Base-by-base conservation (phyloP, 2,329 filamentous ascomycete genomes). In the Fusarium equiseti region DNA sequence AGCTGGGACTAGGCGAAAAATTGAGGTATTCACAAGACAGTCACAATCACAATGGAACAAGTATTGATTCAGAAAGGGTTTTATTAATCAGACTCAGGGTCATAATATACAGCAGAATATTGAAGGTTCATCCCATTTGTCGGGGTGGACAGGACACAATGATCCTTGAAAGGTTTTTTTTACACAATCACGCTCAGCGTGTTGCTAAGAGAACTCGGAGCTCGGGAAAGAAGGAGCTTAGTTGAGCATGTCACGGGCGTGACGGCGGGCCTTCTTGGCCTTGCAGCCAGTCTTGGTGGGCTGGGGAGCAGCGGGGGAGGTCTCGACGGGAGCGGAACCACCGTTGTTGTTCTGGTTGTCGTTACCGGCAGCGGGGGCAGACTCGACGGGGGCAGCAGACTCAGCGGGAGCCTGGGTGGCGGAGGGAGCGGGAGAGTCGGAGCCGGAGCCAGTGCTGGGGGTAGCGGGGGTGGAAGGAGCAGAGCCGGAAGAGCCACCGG, bases 31-130 rank as follows among this genome's bases (percentile, higher is more conserved):
- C 3, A 38, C 35, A 11, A 11, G 0, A 38, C 35, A n/a, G 10
- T 2, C 1, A 7, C 6, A 6, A 38, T 38, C 18, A 38, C 35
- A n/a, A 4, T n/a, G 35, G 35, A 11, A 12, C 10, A 38, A 38
- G 5, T n/a, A 38, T 38, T 32, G 27, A 2, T 49, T 49, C 46
- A 49, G 20, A 49, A 31, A 15, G 26, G 13, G 12, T 57, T 57
- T 50, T 38, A 62, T 72, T 71, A 67, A 74, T 63, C 24, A 48
- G 68, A 67, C 68, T 70, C 60, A 61, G 69, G 68, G 73, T 73
- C 70, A 70, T 73, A 75, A 75, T 75, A 59, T 75, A 75, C 73
- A 76, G 71, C 73, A 75, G 72, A 76, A 75, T 59, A 70, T 66
- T 73, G 59, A 64, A 72, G 44, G 62, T 61, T 72, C 66, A 72